Conservation (phyloP, 345 rosid species). For the Citrus maxima region DNA sequence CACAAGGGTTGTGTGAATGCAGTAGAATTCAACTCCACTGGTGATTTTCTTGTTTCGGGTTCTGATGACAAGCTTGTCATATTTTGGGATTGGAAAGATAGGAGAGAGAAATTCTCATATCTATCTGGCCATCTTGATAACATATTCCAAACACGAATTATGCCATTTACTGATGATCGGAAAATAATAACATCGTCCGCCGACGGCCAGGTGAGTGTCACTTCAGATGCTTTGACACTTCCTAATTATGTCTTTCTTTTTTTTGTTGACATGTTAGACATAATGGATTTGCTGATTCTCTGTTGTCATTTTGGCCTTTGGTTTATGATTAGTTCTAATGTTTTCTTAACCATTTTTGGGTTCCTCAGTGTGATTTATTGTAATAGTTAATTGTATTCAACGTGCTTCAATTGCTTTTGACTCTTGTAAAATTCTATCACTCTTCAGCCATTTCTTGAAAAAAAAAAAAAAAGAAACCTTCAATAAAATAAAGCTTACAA, state of each 20-base stretch:
- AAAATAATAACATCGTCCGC: constrained; percentile 54
- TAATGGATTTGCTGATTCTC: not conserved
- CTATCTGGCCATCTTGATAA: constrained; percentile 56
- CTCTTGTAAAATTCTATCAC: not conserved
- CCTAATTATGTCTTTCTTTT: not conserved
- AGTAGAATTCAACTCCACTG: constrained; percentile 47
- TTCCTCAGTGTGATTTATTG: not conserved
- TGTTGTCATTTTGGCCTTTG: not conserved
- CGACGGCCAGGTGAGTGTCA: constrained; percentile 52
- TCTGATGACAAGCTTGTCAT: constrained; percentile 55
- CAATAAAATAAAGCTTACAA: not conserved
- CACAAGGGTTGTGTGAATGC: constrained; percentile 63
- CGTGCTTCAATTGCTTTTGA: not conserved
- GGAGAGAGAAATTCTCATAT: constrained; percentile 32
- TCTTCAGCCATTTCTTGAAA: not conserved
- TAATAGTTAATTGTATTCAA: not conserved
- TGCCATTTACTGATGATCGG: constrained; percentile 53
- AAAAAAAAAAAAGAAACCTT: not conserved
- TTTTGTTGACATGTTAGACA: not conserved
- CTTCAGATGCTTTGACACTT: not conserved
- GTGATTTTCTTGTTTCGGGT: constrained; percentile 58
- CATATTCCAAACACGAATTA: constrained; percentile 51
- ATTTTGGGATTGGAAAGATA: constrained; percentile 46
- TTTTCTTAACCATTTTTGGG: not conserved
- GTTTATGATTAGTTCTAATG: not conserved